These are phyloP conservation scores for Helicocarpus griseus DNA, from an alignment of 2,329 filamentous ascomycete species.

Conservation along the genomic window DNA sequence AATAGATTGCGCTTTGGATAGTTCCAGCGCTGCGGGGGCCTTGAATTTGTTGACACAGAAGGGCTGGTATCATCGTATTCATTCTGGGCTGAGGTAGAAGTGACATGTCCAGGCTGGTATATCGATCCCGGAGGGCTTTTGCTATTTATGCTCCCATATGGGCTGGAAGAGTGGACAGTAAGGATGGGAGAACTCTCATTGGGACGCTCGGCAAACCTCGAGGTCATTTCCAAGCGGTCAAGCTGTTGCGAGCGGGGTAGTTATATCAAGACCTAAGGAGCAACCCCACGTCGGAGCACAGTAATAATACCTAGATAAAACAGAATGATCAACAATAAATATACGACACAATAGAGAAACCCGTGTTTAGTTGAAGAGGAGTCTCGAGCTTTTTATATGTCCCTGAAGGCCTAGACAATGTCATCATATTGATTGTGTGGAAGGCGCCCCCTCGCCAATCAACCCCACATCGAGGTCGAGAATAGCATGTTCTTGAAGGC, in stretches of 20 bases:
- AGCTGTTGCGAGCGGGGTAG: neutral
- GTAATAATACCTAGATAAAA: neutral
- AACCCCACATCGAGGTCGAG: no score
- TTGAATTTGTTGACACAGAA: conserved; percentile 32
- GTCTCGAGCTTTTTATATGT: no score
- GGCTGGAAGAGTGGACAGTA: neutral
- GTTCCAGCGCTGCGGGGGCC: conserved; percentile 53
- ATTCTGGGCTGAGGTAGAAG: neutral
- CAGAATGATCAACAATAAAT: no score
- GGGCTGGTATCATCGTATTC: conserved; percentile 16
- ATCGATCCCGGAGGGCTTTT: neutral
- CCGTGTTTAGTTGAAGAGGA: no score
- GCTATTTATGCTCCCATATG: neutral
- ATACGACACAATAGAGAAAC: no score
- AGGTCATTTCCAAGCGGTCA: neutral
- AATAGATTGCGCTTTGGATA: conserved; percentile 48
- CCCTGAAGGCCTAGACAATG: no score
- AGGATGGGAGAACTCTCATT: neutral
- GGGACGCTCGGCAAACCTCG: conserved; percentile 1
- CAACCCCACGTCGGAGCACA: neutral
- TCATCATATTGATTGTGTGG: no score
- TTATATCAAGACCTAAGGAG: neutral
- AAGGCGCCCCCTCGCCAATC: no score
- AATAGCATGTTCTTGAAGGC: no score
- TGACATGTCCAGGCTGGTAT: neutral